phyloP scores from a whole-genome alignment of 2,329 filamentous ascomycete genomes.

The Alternaria incomplexa region DNA sequence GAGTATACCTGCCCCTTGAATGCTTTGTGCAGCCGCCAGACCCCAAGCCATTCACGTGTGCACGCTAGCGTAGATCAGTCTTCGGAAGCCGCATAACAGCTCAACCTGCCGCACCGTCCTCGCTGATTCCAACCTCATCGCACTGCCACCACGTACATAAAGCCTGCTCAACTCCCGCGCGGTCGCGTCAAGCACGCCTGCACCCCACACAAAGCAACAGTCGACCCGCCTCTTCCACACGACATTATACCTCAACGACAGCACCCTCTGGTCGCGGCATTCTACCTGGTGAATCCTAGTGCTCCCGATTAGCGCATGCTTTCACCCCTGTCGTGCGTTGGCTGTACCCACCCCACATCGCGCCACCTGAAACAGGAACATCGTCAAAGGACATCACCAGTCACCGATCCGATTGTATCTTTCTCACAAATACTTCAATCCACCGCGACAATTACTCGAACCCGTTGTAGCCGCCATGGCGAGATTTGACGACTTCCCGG shows the following conservation, averaged over 20 bases:
- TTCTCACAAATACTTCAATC: background rate
- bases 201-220: background rate
- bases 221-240: background rate
- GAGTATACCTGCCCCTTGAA: conserved; percentile 1
- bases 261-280: background rate
- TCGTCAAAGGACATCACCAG: background rate
- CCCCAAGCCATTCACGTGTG: conserved; percentile 9
- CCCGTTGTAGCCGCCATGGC: conserved; percentile 6
- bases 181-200: background rate
- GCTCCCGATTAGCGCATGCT: conserved; percentile 1
- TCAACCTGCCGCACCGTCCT: background rate
- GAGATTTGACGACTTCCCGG: conserved; percentile 15
- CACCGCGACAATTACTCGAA: background rate
- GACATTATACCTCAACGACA: background rate
- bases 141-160: background rate
- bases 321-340: background rate
- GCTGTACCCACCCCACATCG: background rate
- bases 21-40: background rate
- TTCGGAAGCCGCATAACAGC: conserved; percentile 4
- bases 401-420: background rate
- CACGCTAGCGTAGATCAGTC: conserved; percentile 8
- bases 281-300: background rate
- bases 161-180: background rate
- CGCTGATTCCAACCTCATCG: background rate
- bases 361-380: background rate